These are phyloP conservation scores for Oldenlandia corymbosa DNA, from an alignment of 257 asterid species.

Conservation along the genomic window DNA sequence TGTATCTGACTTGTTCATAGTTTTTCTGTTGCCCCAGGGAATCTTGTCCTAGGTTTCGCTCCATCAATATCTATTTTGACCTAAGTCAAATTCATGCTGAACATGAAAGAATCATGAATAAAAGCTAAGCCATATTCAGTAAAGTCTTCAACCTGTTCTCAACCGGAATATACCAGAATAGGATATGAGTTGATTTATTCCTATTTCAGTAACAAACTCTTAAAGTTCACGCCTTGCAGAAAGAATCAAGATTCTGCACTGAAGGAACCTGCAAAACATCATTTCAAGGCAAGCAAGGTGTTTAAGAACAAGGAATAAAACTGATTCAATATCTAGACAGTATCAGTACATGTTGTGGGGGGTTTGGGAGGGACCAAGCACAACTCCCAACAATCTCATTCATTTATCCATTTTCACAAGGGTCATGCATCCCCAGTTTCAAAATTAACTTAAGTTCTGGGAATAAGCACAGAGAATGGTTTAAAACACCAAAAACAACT, in stretches of 20 bases:
- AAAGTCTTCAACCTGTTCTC: constrained; percentile 3
- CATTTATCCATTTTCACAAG: not conserved
- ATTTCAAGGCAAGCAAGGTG: not conserved
- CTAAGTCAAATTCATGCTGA: constrained; percentile 12
- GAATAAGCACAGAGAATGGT: not conserved
- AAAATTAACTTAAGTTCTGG: not conserved
- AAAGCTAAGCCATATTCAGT: constrained; percentile 9
- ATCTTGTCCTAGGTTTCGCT: constrained; percentile 43
- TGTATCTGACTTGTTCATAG: constrained; percentile 48
- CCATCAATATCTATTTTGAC: constrained; percentile 35
- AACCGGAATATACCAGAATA: constrained; percentile 13
- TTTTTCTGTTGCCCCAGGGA: constrained; percentile 41
- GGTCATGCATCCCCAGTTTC: not conserved
- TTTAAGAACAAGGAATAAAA: not conserved
- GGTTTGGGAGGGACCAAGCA: too few species aligned
- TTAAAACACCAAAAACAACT: not conserved
- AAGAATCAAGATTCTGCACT: not conserved
- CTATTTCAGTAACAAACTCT: constrained; percentile 6
- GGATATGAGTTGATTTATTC: constrained; percentile 3
- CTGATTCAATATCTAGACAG: too few species aligned
- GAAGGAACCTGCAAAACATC: constrained; percentile 9
- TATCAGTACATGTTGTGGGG: too few species aligned
- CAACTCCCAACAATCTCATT: not conserved
- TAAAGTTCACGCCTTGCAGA: not conserved
- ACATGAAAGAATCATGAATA: constrained; percentile 2